Evolutionary conservation across 2,329 filamentous ascomycete genomes (phyloP).

Genomic region (Fusarium foetens): DNA sequence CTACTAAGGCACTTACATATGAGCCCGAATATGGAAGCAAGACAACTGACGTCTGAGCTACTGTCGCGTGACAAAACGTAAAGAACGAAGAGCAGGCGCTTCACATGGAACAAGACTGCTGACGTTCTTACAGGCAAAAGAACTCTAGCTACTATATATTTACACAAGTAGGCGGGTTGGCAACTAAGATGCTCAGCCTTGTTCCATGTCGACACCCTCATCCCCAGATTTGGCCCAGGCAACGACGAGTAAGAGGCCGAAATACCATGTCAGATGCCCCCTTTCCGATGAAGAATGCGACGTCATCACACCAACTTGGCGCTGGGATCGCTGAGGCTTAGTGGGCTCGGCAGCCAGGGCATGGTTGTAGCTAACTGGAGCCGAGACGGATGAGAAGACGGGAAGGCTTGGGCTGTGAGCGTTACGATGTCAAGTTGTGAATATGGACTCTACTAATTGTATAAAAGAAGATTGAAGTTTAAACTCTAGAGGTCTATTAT

Average conservation of each 20-base stretch:
- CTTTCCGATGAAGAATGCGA: constrained; percentile 19
- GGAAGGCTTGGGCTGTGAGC: not conserved
- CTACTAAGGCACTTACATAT: not conserved
- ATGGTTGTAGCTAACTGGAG: not conserved
- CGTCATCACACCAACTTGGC: constrained; percentile 32
- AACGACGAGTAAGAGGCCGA: constrained; percentile 22
- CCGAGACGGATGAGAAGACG: constrained; percentile 8
- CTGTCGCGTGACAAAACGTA: constrained; percentile 3
- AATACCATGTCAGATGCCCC: constrained; percentile 30
- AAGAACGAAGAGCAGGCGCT: not conserved
- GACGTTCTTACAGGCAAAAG: not conserved
- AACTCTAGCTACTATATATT: not conserved
- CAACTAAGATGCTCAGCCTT: constrained; percentile 19
- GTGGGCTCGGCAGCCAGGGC: constrained; percentile 3
- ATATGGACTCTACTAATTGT: not conserved
- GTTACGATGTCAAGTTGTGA: not conserved
- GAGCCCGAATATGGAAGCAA: constrained; percentile 1
- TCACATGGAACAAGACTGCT: constrained; percentile 15
- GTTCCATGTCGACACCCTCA: constrained; percentile 7
- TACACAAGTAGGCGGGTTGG: not conserved
- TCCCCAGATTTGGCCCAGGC: constrained; percentile 11
- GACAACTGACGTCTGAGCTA: not conserved
- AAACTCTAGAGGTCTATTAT: not conserved
- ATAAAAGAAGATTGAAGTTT: not conserved
- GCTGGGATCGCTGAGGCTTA: constrained; percentile 29